phyloP scores from a whole-genome alignment of 2,329 filamentous ascomycete genomes.

The Pseudogymnoascus sp. region DNA sequence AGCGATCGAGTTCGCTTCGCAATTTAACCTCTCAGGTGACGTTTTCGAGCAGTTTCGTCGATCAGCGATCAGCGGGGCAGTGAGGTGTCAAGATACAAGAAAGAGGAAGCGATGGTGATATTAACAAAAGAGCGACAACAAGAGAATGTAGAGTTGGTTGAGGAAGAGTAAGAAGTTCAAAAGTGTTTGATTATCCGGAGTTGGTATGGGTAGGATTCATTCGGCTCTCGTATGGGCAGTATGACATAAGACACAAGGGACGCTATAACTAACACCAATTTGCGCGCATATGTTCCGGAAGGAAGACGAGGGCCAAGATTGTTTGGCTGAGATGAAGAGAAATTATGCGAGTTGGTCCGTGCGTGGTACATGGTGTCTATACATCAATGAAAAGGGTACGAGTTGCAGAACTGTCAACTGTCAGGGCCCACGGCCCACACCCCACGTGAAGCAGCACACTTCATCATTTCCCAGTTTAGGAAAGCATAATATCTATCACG shows the following conservation, averaged over 20 bases:
- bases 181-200: neutral
- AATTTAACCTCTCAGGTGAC: slow-evolving; percentile 7
- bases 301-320: neutral
- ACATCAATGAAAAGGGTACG: neutral
- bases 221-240: neutral
- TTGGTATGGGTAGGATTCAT: neutral
- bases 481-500: neutral
- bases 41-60: neutral
- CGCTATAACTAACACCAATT: slow-evolving; percentile 7
- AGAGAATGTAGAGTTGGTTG: neutral
- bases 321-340: slow-evolving; percentile 2
- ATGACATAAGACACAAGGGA: slow-evolving; percentile 9
- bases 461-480: neutral
- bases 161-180: neutral
- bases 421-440: neutral
- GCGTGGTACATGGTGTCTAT: neutral
- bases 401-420: slow-evolving; percentile 6
- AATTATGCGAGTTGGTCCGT: slow-evolving; percentile 6
- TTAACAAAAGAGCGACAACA: slow-evolving; percentile 1
- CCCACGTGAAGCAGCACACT: neutral
- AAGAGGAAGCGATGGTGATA: neutral
- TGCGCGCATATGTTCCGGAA: neutral
- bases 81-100: neutral
- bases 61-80: slow-evolving; percentile 4
- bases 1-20: neutral